A percentile compares a stretch with the other conserved stretches of the same genome.
These are phyloP conservation scores for Curvularia sp. DNA, from an alignment of 2,329 filamentous ascomycete genomes.

Conservation along the genomic window DNA sequence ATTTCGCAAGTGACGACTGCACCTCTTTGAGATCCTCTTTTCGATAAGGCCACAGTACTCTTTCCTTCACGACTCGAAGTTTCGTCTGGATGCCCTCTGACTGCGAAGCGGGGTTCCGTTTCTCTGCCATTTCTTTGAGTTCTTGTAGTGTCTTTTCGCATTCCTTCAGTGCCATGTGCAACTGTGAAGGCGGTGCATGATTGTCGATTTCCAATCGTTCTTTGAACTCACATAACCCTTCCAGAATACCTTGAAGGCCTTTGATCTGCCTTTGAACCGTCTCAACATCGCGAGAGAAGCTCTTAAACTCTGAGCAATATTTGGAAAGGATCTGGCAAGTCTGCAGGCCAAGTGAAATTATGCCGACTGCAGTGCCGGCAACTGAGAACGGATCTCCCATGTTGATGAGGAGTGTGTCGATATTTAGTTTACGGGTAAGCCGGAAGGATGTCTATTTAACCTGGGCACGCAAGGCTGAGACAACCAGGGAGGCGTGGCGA, in stretches of 20 bases:
- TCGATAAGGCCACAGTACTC: neutral
- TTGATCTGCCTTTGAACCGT: conserved; percentile 6
- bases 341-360: conserved; percentile 21
- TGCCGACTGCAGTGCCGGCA: conserved; percentile 11
- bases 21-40: conserved; percentile 2
- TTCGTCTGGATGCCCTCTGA: neutral
- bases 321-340: conserved; percentile 22
- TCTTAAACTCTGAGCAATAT: conserved; percentile 16
- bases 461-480: neutral
- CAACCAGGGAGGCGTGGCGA: neutral
- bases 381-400: conserved; percentile 1
- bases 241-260: conserved; percentile 13
- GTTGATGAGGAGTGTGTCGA: neutral
- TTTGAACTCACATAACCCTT: conserved; percentile 11
- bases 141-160: neutral
- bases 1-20: neutral
- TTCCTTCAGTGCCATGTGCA: conserved; percentile 9
- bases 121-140: conserved; percentile 2
- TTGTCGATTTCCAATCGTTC: conserved; percentile 12
- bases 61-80: neutral
- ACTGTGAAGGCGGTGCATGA: conserved; percentile 12
- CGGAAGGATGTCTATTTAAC: neutral
- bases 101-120: neutral
- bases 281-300: conserved; percentile 16
- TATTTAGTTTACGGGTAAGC: neutral